These are phyloP conservation scores for Boletellus sp. DNA, from an alignment of 768 basidiomycete species.

Conservation along the genomic window DNA sequence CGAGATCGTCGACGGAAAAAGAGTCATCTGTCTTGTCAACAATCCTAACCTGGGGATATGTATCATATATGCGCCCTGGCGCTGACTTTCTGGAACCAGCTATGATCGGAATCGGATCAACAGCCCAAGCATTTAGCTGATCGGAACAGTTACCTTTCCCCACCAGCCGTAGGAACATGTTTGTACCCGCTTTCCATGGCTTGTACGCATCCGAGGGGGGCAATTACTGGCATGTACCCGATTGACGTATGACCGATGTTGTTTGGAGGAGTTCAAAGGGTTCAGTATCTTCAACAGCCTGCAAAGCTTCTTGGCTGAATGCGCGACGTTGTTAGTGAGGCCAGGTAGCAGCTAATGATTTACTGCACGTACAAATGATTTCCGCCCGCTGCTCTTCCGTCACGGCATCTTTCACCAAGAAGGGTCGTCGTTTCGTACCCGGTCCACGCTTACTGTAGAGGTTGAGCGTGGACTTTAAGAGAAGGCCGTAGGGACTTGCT, in stretches of 20 bases:
- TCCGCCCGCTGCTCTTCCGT: background rate
- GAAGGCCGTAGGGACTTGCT: background rate
- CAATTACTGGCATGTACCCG: slow-evolving; percentile 15
- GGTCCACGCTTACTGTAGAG: too few relatives aligned
- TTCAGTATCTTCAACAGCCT: background rate
- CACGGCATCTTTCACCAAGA: background rate
- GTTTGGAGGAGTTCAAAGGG: background rate
- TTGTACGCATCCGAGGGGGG: background rate
- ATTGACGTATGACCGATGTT: slow-evolving; percentile 6
- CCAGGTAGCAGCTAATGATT: rapidly evolving
- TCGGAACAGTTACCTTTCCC: slow-evolving; percentile 15
- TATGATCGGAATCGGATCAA: background rate
- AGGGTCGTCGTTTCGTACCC: background rate
- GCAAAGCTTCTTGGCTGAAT: background rate
- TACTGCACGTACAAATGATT: slow-evolving; percentile 1
- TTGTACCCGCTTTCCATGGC: slow-evolving; percentile 4
- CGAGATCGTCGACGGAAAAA: background rate
- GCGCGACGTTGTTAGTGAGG: background rate
- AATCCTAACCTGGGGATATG: too few relatives aligned
- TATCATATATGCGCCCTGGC: background rate
- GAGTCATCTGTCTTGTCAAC: background rate
- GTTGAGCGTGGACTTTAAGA: background rate
- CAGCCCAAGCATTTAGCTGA: background rate
- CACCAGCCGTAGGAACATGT: slow-evolving; percentile 11
- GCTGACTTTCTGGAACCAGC: slow-evolving; percentile 2